Evolutionary conservation across 2,329 filamentous ascomycete species (phyloP), one percentile per base, ranked within the genome.

Genomic region (Colletotrichum cuscutae): DNA sequence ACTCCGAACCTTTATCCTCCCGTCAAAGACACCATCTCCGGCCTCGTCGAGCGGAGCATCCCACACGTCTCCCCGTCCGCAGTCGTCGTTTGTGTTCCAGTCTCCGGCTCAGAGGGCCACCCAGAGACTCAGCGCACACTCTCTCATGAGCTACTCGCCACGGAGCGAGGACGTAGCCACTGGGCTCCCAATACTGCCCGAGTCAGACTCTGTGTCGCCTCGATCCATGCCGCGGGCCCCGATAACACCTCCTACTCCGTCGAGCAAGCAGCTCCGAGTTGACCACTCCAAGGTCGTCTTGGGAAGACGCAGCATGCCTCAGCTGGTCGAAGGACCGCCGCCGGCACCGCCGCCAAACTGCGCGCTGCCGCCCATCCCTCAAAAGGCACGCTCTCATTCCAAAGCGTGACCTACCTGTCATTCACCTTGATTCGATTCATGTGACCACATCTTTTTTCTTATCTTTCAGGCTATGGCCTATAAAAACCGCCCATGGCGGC

Each of bases 311-410:
- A 89, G 88, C 79, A 84, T 89, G 84, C 85, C 87, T 6, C 86
- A 88, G 30, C 80, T 89, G 49, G 80, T 80, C 1, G 84, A 86
- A 13, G 86, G 86, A 1, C 88, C 88, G 35, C 88, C 88, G 1
- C 88, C 85, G 19, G 86, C 83, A 15, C 89, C 89, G 7, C 89
- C 89, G 5, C 89, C 89, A 28, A 89, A 82, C 12, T 86, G 85
- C 75, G 88, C 88, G 15, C 82, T 90, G 26, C 89, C 89, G 22
- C 88, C 89, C 0, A 83, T 89, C 52, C 88, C 88, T 28, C 71
- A 62, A 12, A 72, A 72, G n/a, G 12, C 42, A 58, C 63, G 42
- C 46, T 53, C 37, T 1, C 37, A 42, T 15, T 42, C 57, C 35
- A 54, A 59, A 12, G 52, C 63, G 32, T 72, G 58, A 26, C 22